These are phyloP conservation scores for Cutaneotrichosporon spelunceum DNA, from an alignment of 1,284 basidiomycete genomes.

Conservation along the genomic window DNA sequence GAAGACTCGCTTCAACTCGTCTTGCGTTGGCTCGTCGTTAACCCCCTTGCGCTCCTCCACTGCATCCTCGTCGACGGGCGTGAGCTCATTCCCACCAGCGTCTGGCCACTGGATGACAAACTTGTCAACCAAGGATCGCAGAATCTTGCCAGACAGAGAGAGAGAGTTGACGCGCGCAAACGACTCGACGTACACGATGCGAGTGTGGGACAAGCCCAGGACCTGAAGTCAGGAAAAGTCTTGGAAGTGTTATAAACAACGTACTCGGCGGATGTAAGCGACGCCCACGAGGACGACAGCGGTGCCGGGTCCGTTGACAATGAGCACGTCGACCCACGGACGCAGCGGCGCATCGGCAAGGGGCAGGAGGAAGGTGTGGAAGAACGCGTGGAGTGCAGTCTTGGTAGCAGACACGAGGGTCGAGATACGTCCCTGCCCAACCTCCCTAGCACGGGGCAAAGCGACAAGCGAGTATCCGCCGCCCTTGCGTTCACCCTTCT, in stretches of 20 bases:
- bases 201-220: constrained; percentile 67
- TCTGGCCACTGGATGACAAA: constrained; percentile 85
- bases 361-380: constrained; percentile 59
- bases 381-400: constrained; percentile 62
- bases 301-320: constrained; percentile 95
- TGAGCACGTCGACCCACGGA: constrained; percentile 68
- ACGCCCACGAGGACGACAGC: constrained; percentile 76
- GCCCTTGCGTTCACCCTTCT: neutral
- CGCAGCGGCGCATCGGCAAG: constrained; percentile 40
- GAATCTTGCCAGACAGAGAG: constrained; percentile 78
- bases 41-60: neutral
- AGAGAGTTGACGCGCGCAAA: constrained; percentile 82
- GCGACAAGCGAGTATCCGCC: constrained; percentile 55
- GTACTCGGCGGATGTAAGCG: constrained; percentile 70
- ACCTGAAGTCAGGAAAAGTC: constrained; percentile 56
- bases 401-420: constrained; percentile 62
- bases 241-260: constrained; percentile 57
- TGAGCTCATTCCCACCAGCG: constrained; percentile 46
- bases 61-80: neutral
- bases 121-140: constrained; percentile 76
- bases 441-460: constrained; percentile 78
- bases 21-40: neutral
- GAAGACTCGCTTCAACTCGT: neutral
- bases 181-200: constrained; percentile 86
- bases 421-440: constrained; percentile 72